Base-by-base conservation (phyloP, 2,329 filamentous ascomycete species). In the Sporothrix globosa region DNA sequence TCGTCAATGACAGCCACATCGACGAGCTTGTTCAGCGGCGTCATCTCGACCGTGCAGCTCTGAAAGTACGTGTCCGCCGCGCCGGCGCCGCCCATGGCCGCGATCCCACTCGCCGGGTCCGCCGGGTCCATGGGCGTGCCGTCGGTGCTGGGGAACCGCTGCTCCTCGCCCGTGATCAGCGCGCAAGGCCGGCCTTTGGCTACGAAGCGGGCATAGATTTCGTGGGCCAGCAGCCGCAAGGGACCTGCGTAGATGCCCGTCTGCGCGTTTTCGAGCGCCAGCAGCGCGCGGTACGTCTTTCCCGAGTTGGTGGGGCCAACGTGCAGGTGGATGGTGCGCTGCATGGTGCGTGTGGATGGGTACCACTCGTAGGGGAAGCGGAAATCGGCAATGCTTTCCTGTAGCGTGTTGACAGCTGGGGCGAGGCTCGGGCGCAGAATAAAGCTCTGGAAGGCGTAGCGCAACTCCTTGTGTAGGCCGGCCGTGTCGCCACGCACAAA, bases 1-100 rank as follows among this genome's bases (percentile, higher is more conserved):
- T 99, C 96, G 77, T 99, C 96, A 73, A 99, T 95, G 74, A 99
- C 95, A 1, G 93, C 95, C 48, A 99, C 94, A 54, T 98, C 95
- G 41, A 92, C 88, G 2, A 79, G 78, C 4, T 80, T 74, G 75
- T 82, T 85, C n/a, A 84, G 77, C 1, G 86, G 86, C 9, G 85
- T 81, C 87, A 99, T 99, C 79, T 99, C 96, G 3, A 99, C 96
- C 0, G 96, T 99, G 77, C 96, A 97, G 77, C 93, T 95, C 70
- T 86, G 86, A 76, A 97, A 90, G 72, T 84, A 85, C 4, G 81
- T 80, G 67, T 89, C 82, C 0, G 82, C 81, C 11, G 52, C 53
- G 70, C 70, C 69, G 61, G 14, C 58, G 52, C 48, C 68, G 53
- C 56, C 71, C 9, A n/a, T 41, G 19, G 39, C 61, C 11, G 41